Base-by-base conservation (phyloP, 345 rosid species). In the Lumnitzera racemosa region DNA sequence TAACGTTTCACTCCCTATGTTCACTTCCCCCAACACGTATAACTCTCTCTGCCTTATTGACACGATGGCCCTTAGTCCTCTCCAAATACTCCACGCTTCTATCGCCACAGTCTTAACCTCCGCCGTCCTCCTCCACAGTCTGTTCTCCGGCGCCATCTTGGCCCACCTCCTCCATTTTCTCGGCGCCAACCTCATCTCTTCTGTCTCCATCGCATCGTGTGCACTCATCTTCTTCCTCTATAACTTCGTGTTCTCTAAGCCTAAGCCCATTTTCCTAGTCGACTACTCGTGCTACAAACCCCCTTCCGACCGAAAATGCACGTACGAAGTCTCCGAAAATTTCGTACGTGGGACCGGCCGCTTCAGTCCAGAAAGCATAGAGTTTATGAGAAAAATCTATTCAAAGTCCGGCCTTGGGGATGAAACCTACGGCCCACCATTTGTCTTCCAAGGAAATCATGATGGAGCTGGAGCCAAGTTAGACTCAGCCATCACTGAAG, bases 341-440 rank as follows among this genome's bases (percentile, higher is more conserved):
- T 61, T 67, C 66, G 66, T 67, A 24, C 61, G 46, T 46, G 29
- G 62, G 43, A 61, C 55, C 50, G 55, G 56, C 36, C 65, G 55
- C 17, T 49, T 67, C 66, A 47, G 50, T 56, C 24, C 56, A 56
- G 71, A 67, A 52, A 67, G 71, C 46, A 56, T 25, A 51, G 66
- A 61, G 13, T 67, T 67, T 64, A 67, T 67, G 71, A 60, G 55
- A 16, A 55, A 25, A 46, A 67, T 67, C 49, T 61, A 54, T 55
- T 36, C 17, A 27, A 67, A 67, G 61, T 67, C 71, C 41, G 71
- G 71, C 20, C 71, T 67, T 14, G 66, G 71, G 27, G 24, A 49
- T 14, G 71, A 67, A 61, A 67, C 71, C 56, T 67, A 67, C 29
- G 71, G 56, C 25, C 71, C 71, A 43, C 61, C 65, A n/a, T 67